A percentile compares a stretch with the other conserved stretches of the same genome.
These are phyloP conservation scores for Pestalotiopsis sp. DNA, from an alignment of 2,329 filamentous ascomycete species.

Conservation along the genomic window DNA sequence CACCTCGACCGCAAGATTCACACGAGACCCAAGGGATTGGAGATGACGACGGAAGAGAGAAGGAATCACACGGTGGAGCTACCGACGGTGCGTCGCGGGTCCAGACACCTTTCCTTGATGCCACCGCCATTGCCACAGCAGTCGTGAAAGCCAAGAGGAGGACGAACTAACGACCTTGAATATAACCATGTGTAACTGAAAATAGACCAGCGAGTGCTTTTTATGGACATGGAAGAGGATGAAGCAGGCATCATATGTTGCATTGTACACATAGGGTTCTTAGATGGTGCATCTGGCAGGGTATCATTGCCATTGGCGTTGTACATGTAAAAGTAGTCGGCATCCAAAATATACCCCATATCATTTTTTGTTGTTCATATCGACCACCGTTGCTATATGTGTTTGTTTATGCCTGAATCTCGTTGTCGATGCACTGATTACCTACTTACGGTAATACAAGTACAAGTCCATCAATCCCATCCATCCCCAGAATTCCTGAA, in stretches of 20 bases:
- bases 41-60: constrained; percentile 17
- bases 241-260: background rate
- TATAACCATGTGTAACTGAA: background rate
- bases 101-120: background rate
- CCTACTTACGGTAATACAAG: background rate
- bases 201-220: background rate
- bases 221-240: background rate
- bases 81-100: constrained; percentile 16
- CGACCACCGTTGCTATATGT: background rate
- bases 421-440: background rate
- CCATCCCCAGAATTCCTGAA: background rate
- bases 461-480: background rate
- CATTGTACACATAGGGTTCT: background rate
- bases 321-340: background rate
- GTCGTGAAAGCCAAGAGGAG: background rate
- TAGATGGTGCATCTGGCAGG: background rate
- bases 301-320: background rate
- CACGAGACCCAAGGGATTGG: constrained; percentile 17
- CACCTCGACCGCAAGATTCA: constrained; percentile 27
- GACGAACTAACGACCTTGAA: background rate
- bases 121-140: background rate
- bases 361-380: background rate
- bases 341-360: background rate
- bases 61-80: constrained; percentile 25
- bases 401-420: background rate